Conservation (phyloP, 176 grass and related monocot genomes). For the Tillandsia leiboldiana region DNA sequence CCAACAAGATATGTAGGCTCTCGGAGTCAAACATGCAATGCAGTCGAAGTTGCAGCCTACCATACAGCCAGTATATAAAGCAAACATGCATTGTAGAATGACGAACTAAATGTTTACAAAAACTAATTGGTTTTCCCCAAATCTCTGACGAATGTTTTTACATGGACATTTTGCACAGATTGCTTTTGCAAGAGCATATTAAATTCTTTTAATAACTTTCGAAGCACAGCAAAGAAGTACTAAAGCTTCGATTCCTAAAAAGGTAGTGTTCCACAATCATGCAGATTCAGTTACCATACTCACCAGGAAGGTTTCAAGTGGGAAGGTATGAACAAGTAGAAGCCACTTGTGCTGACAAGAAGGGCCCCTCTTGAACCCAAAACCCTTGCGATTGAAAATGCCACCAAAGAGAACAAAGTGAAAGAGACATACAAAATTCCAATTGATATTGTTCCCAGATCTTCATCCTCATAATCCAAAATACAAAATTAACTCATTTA, state of each 20-base stretch:
- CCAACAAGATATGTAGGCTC: no score
- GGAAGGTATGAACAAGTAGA: constrained; percentile 69
- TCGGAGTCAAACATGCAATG: no score
- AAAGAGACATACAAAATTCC: constrained; percentile 77
- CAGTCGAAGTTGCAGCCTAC: no score
- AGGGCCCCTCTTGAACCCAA: constrained; percentile 56
- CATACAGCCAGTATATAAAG: no score
- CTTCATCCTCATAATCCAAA: constrained; percentile 37
- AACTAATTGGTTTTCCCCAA: no score
- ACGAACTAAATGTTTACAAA: no score
- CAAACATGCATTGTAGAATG: no score
- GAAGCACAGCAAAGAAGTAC: neutral
- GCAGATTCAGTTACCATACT: neutral
- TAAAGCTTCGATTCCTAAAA: neutral
- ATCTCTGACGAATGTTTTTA: no score
- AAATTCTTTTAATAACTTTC: no score
- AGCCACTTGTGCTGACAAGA: constrained; percentile 71
- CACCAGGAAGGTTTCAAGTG: constrained; percentile 83
- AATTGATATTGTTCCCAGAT: constrained; percentile 60
- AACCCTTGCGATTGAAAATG: constrained; percentile 41
- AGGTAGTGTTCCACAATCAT: neutral
- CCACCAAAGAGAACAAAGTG: constrained; percentile 55
- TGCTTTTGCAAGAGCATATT: no score
- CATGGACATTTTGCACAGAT: no score
- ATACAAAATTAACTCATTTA: neutral